Base-by-base conservation (phyloP, 2,329 filamentous ascomycete species). In the Dothideomycetes sp. region DNA sequence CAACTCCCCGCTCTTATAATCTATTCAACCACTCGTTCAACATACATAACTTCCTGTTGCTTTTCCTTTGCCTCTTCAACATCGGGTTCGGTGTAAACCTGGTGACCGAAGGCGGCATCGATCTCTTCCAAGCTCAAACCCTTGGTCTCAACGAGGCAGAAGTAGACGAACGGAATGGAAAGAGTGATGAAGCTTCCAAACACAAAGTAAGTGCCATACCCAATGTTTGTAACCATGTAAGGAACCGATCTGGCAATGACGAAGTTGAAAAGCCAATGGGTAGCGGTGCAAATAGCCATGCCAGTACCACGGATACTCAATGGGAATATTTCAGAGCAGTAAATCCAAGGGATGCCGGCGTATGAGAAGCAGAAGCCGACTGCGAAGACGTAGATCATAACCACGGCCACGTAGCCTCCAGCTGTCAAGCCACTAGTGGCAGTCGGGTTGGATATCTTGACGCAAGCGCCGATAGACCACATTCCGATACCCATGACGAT, bases 331-430 rank as follows among this genome's bases (percentile, higher is more conserved):
- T 66, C 63, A 2, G 62, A 54, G 17, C 24, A 20, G n/a, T 65
- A 60, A 45, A 66, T 65, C 61, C 62, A 65, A 0, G 62, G 62
- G 0, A 65, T 46, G 3, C 63, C 62, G 33, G 65, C 65, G 1
- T 58, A 54, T 27, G 62, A 60, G 28, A 63, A 60, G 7, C 54
- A 59, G 61, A 60, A 65, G 1, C 51, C 50, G 6, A 54, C 58
- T 2, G 57, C 60, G 28, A 63, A 64, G 7, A 64, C 57, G 60
- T 63, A 63, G 23, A 64, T 63, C 41, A 60, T 57, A 2, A 60
- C 59, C 1, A 58, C 62, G 4, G 61, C 60, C 10, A 53, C 61
- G 41, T 63, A 60, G 23, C 60, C 61, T 3, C 60, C 61, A 3
- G 34, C 34, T 11, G 34, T 19, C 6, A 37, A 22, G 0, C 58